These are phyloP conservation scores for Fomes fomentarius DNA, from an alignment of 1,284 basidiomycete species.

Conservation along the genomic window DNA sequence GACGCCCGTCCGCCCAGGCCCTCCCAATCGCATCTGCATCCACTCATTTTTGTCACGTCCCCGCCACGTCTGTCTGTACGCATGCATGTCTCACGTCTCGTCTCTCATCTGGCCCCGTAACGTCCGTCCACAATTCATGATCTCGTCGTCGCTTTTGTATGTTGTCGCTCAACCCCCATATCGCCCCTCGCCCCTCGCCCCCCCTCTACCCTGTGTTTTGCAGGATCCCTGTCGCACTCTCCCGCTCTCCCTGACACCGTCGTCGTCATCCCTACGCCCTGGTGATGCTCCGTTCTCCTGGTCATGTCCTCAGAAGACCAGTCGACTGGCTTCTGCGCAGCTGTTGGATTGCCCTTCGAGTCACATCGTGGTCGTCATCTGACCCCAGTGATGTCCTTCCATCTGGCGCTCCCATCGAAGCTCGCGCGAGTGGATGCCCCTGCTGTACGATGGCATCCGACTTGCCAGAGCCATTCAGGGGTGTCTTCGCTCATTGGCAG, in stretches of 20 bases:
- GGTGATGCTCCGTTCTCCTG: too few relatives aligned
- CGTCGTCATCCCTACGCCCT: neutral
- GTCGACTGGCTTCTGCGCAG: too few relatives aligned
- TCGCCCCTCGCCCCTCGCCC: neutral
- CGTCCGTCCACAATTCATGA: conserved; percentile 19
- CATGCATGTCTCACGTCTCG: conserved; percentile 10
- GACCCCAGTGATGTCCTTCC: too few relatives aligned
- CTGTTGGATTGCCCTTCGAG: too few relatives aligned
- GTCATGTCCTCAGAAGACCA: too few relatives aligned
- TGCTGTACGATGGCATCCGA: too few relatives aligned
- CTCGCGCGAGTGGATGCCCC: too few relatives aligned
- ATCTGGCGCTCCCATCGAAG: too few relatives aligned
- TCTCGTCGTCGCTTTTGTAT: conserved; percentile 22
- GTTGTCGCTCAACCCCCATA: conserved; percentile 15
- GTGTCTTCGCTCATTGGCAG: too few relatives aligned
- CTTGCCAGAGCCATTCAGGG: too few relatives aligned
- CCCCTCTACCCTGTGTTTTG: neutral
- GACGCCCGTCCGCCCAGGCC: neutral
- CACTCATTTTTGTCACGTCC: conserved; percentile 12
- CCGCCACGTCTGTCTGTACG: conserved; percentile 2
- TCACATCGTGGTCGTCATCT: too few relatives aligned
- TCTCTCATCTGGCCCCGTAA: conserved; percentile 9
- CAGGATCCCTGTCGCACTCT: neutral
- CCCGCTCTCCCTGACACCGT: too few relatives aligned
- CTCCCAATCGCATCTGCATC: conserved; percentile 15